Evolutionary conservation across 345 rosid species (phyloP).

Genomic region (Atalantia buxifolia): DNA sequence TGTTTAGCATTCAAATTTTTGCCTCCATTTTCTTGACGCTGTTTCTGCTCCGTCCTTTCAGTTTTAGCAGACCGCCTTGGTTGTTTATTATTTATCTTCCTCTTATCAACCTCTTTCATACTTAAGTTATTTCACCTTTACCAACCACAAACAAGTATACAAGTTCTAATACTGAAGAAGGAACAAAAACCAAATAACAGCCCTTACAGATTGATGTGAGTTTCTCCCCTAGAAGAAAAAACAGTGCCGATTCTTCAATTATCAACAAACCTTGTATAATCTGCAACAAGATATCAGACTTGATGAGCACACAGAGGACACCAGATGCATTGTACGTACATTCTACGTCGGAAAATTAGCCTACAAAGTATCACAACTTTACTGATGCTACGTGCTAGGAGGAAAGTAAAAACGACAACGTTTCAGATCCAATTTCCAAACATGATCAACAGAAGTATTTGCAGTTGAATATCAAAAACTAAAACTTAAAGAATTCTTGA

Average conservation of each 20-base stretch:
- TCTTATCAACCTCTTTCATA: constrained; percentile 57
- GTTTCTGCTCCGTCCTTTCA: constrained; percentile 48
- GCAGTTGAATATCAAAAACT: not conserved
- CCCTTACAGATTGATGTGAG: not conserved
- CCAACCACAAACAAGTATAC: constrained; percentile 16
- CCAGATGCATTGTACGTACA: not conserved
- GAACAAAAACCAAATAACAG: not conserved
- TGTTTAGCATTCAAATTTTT: constrained; percentile 39
- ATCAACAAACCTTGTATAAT: not conserved
- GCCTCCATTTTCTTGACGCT: constrained; percentile 40
- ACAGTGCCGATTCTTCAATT: constrained; percentile 8
- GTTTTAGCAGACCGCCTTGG: constrained; percentile 50
- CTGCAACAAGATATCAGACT: constrained; percentile 15
- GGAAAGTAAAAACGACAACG: not conserved
- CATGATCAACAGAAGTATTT: not conserved
- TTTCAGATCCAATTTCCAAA: not conserved
- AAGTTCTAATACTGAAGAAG: constrained; percentile 7
- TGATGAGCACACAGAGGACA: not conserved
- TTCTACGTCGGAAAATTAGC: not conserved
- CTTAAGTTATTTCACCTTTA: constrained; percentile 9
- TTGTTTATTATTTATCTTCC: constrained; percentile 48
- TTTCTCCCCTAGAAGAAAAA: not conserved
- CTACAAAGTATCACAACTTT: not conserved
- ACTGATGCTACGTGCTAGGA: not conserved
- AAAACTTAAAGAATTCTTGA: not conserved